Conservation (phyloP, 169 alveolate genomes). For the Miamiensis avidus region DNA sequence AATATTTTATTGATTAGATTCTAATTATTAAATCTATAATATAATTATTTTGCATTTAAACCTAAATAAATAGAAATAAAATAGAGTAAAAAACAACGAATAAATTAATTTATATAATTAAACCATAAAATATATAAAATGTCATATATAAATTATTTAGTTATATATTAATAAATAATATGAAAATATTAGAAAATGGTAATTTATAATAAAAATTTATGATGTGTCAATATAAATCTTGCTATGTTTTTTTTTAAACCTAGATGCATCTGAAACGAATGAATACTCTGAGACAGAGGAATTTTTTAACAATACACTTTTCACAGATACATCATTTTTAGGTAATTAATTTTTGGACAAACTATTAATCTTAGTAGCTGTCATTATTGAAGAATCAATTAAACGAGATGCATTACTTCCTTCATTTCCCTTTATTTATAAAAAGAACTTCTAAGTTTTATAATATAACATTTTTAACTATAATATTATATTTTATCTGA, state of each 20-base stretch:
- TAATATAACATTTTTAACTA: too few species aligned
- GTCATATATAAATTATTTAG: too few species aligned
- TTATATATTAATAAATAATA: too few species aligned
- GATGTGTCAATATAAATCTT: background rate
- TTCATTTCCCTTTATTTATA: background rate
- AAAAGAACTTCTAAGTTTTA: background rate
- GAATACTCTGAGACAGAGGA: background rate
- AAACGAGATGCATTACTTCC: background rate
- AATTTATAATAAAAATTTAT: too few species aligned
- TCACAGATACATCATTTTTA: background rate
- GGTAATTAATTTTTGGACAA: background rate
- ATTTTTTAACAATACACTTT: too few species aligned
- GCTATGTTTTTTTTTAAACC: background rate
- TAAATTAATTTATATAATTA: too few species aligned
- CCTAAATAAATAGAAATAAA: background rate
- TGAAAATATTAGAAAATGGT: background rate
- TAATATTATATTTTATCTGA: too few species aligned
- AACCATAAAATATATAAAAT: too few species aligned
- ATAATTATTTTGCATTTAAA: background rate
- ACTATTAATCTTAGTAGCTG: background rate
- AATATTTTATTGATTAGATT: too few species aligned
- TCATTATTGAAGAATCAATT: background rate
- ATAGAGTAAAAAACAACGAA: background rate
- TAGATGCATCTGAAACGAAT: background rate
- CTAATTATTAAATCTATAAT: too few species aligned